Evolutionary conservation across 805 yeast species (phyloP), one percentile per base, ranked within the genome.

Genomic region (Hanseniaspora thailandica): DNA sequence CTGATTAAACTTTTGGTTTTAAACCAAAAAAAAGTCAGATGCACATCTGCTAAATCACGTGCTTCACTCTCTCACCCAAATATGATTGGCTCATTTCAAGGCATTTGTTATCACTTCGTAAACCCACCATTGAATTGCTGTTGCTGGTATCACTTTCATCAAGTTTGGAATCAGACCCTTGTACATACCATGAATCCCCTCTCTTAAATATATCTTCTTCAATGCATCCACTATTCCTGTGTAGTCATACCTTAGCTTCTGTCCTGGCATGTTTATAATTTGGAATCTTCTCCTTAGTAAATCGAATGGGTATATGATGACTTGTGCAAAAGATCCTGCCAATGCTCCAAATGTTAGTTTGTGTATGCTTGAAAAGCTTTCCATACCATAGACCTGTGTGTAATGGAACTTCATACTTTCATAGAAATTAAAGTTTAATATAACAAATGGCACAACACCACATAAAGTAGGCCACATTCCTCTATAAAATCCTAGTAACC

Each of bases 371-470:
- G 64, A 47, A 60, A 60, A 46, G 56, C 58, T 47, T 62, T 71
- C 39, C 54, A 72, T 46, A 5, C 53, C 53, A 19, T 35, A 47
- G 15, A 20, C 15, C 4, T 33, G 22, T n/a, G 45, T 47, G 22
- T 54, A 54, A 51, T 70, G 62, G 55, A 82, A 93, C 57, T 88
- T 78, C 58, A 88, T 63, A 56, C 77, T 80, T 63, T 93, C 97
- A 70, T 89, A 90, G 45, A 87, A 80, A 2, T 96, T 83, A 64
- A 90, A 90, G 67, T 89, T 90, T 50, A 90, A 76, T 4, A 96
- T 96, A 31, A 87, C 96, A 63, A 89, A 93, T 1, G 97, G 97
- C 1, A 96, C 97, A 20, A 93, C 96, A 1, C 97, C 97, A 55
- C 86, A 68, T 1, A 89, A 79, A 0, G 97, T 90, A n/a, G 97